Base-by-base conservation (phyloP, 352 stramenopile genomes). In the Phytopythium litorale region DNA sequence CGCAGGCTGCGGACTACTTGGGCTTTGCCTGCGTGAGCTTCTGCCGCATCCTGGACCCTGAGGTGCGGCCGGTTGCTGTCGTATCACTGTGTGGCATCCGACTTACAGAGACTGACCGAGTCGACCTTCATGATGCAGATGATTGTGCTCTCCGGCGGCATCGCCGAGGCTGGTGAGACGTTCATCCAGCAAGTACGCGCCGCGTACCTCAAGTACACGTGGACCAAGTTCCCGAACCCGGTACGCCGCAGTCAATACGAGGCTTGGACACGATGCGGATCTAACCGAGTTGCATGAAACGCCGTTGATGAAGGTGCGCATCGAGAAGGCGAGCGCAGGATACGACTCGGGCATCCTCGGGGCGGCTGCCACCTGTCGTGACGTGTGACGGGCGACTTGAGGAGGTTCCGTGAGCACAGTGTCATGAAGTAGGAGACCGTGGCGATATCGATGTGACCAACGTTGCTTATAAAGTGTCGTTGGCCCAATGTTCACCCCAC, bases 291-390 rank as follows among this genome's bases (percentile, higher is more conserved):
- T 45, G 35, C 35, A 45, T n/a, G 13, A 4, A 45, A 23, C 16
- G 42, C 42, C 7, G 25, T 49, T 23, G 18, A 25, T 4, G 5
- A 5, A 91, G 82, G 79, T 91, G 52, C 68, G 63, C 38, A 91
- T 94, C 61, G 83, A 91, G 60, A 92, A 91, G 56, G 79, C 84
- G 21, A 91, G 70, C 35, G 84, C 79, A 4, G 86, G 86, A n/a
- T 95, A 95, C 65, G 78, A 92, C 66, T 87, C 84, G 18, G 86
- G 86, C 6, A 90, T 95, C 66, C 88, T 95, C 52, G 86, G 86
- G 38, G 84, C 82, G 4, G 86, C 81, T 9, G 82, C 82, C n/a
- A 57, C 71, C 23, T 84, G 66, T 42, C 71, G 51, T 30, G 18
- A 55, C 3, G 21, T 40, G 32, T 62, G 28, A 54, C 18, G 6